These are phyloP conservation scores for Mercurialis annua DNA, from an alignment of 345 rosid species.

Conservation along the genomic window DNA sequence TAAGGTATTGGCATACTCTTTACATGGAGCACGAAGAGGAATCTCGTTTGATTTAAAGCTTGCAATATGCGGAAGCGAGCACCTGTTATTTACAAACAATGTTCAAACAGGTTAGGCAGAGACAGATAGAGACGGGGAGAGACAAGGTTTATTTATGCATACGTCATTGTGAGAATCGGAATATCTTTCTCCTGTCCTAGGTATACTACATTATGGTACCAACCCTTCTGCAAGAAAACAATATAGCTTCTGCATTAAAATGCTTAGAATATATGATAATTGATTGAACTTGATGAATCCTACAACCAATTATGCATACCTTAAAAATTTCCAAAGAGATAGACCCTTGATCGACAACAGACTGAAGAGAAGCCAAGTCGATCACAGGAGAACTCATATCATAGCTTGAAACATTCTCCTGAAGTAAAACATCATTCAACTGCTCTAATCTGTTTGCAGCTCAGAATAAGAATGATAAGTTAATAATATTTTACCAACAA, in stretches of 20 bases:
- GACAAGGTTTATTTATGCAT: slow-evolving; percentile 14
- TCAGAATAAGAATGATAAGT: background rate
- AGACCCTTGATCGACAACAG: slow-evolving; percentile 40
- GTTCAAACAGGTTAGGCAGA: background rate
- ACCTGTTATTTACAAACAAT: slow-evolving; percentile 37
- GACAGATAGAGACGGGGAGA: background rate
- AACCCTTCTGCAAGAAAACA: slow-evolving; percentile 48
- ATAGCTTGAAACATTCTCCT: slow-evolving; percentile 50
- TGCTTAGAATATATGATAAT: background rate
- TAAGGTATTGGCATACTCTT: slow-evolving; percentile 47
- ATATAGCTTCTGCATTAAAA: background rate
- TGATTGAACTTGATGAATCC: background rate
- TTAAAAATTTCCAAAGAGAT: slow-evolving; percentile 45
- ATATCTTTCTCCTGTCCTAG: slow-evolving; percentile 57
- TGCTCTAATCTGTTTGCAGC: slow-evolving; percentile 71
- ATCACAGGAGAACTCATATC: slow-evolving; percentile 44
- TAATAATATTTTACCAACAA: too few species aligned
- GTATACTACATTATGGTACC: slow-evolving; percentile 72
- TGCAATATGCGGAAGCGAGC: slow-evolving; percentile 36
- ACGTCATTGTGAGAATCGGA: slow-evolving; percentile 87
- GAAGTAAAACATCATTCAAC: slow-evolving; percentile 78
- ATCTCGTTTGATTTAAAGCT: slow-evolving; percentile 48
- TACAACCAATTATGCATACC: slow-evolving; percentile 27
- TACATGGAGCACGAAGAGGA: slow-evolving; percentile 46
- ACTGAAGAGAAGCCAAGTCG: slow-evolving; percentile 46